Conservation (phyloP, 2,329 filamentous ascomycete species). For the Tothia fuscella region DNA sequence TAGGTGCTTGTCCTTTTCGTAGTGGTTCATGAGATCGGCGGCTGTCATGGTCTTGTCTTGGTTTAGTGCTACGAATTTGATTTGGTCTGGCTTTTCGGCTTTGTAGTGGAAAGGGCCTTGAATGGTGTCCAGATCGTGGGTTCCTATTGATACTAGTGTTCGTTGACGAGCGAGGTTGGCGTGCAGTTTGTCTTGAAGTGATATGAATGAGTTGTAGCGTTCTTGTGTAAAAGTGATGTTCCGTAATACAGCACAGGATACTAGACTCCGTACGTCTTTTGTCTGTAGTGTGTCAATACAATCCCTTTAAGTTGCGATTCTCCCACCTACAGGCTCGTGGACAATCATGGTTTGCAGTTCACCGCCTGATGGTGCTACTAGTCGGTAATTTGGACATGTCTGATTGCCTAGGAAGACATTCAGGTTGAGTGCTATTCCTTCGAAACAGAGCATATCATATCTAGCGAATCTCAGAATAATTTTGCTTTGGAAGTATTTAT, state of each 20-base stretch:
- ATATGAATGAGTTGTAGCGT: conserved; percentile 94
- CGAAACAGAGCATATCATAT: conserved; percentile 91
- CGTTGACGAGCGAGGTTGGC: conserved; percentile 88
- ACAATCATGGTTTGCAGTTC: conserved; percentile 74
- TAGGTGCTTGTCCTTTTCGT: conserved; percentile 85
- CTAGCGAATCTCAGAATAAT: conserved; percentile 20
- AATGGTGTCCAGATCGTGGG: conserved; percentile 88
- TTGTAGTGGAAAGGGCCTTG: conserved; percentile 95
- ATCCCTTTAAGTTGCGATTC: neutral
- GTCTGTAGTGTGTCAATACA: conserved; percentile 37
- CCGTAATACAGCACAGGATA: conserved; percentile 79
- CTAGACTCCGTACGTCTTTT: conserved; percentile 68
- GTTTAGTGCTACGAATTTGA: conserved; percentile 83
- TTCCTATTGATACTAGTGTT: conserved; percentile 92
- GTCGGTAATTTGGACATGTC: conserved; percentile 64
- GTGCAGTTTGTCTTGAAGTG: conserved; percentile 94
- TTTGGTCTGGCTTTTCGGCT: conserved; percentile 79
- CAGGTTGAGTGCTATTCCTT: conserved; percentile 89
- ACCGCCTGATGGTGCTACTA: conserved; percentile 60
- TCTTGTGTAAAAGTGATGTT: conserved; percentile 86
- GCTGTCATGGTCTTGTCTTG: conserved; percentile 81
- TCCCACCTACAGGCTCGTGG: conserved; percentile 43
- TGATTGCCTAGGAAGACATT: conserved; percentile 82
- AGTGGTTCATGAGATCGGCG: conserved; percentile 84
- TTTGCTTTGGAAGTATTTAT: neutral